Conservation (phyloP, 2,329 filamentous ascomycete species). For the Meredithiella fracta region DNA sequence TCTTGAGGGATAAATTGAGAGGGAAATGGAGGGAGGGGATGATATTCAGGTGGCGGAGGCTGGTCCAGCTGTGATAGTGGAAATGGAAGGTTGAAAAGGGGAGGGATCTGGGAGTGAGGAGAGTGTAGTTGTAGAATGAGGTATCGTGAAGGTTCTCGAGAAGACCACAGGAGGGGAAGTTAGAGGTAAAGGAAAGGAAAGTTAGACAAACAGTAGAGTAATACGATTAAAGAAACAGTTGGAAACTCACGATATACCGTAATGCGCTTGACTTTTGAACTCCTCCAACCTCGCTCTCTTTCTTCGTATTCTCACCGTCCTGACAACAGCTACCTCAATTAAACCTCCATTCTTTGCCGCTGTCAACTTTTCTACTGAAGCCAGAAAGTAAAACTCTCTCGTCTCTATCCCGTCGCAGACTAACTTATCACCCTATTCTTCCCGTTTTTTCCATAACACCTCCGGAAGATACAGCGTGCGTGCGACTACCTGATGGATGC, state of each 20-base stretch:
- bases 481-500: conserved; percentile 23
- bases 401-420: conserved; percentile 28
- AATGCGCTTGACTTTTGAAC: conserved; percentile 32
- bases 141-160: conserved; percentile 34
- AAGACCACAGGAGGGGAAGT: conserved; percentile 36
- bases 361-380: conserved; percentile 22
- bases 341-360: conserved; percentile 37
- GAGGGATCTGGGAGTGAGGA: conserved; percentile 33
- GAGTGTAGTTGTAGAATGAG: conserved; percentile 34
- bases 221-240: too few species aligned
- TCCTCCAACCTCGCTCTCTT: conserved; percentile 26
- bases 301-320: conserved; percentile 31
- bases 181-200: conserved; percentile 17
- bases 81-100: conserved; percentile 39
- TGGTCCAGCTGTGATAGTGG: conserved; percentile 38
- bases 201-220: too few species aligned
- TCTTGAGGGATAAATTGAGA: not conserved
- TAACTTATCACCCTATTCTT: conserved; percentile 20
- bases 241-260: conserved; percentile 35
- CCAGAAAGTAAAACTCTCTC: conserved; percentile 34
- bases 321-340: conserved; percentile 37
- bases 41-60: conserved; percentile 32
- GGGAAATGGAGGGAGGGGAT: conserved; percentile 21
- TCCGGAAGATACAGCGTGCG: conserved; percentile 34
- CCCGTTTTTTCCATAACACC: conserved; percentile 25